phyloP scores from a whole-genome alignment of 2,329 filamentous ascomycete genomes.

The Aspergillus pseudoviridinutans region DNA sequence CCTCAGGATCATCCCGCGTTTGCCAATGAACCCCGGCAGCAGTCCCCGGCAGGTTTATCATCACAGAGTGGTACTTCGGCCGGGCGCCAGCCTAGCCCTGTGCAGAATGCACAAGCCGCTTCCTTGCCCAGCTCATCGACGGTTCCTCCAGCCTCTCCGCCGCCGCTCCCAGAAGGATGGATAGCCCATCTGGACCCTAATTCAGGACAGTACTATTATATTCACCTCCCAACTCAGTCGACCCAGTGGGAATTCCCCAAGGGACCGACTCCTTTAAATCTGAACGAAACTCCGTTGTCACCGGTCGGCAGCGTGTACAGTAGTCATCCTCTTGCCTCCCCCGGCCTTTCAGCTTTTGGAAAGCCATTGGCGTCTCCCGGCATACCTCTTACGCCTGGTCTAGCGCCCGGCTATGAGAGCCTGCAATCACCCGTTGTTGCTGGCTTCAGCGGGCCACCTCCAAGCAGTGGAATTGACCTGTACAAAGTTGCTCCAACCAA shows the following conservation, averaged over 20 bases:
- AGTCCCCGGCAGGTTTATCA: conserved; percentile 34
- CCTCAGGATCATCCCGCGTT: conserved; percentile 75
- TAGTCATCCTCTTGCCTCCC: conserved; percentile 66
- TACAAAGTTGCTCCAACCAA: conserved; percentile 94
- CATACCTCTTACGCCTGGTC: conserved; percentile 73
- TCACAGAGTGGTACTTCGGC: conserved; percentile 35
- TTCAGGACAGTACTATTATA: conserved; percentile 98
- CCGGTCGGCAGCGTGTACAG: conserved; percentile 72
- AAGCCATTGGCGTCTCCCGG: conserved; percentile 71
- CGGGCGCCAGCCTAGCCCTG: conserved; percentile 4
- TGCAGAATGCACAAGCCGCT: conserved; percentile 24
- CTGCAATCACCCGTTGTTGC: conserved; percentile 71
- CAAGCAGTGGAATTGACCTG: conserved; percentile 82
- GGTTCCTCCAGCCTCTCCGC: conserved; percentile 72
- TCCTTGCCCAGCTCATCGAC: conserved; percentile 38
- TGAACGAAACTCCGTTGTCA: conserved; percentile 78
- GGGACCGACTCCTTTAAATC: conserved; percentile 81
- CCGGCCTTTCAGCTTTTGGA: conserved; percentile 55
- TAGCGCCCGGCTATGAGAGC: conserved; percentile 80
- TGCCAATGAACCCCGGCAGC: conserved; percentile 70
- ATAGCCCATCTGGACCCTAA: conserved; percentile 94
- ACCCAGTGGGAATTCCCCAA: conserved; percentile 99
- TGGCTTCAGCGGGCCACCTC: conserved; percentile 87
- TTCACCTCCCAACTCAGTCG: conserved; percentile 88
- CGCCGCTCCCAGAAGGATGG: conserved; percentile 94